Percentiles rank a stretch among this genome's conserved stretches.
Evolutionary conservation across 1,284 basidiomycete species (phyloP).

Genomic region (Irpex sp.): DNA sequence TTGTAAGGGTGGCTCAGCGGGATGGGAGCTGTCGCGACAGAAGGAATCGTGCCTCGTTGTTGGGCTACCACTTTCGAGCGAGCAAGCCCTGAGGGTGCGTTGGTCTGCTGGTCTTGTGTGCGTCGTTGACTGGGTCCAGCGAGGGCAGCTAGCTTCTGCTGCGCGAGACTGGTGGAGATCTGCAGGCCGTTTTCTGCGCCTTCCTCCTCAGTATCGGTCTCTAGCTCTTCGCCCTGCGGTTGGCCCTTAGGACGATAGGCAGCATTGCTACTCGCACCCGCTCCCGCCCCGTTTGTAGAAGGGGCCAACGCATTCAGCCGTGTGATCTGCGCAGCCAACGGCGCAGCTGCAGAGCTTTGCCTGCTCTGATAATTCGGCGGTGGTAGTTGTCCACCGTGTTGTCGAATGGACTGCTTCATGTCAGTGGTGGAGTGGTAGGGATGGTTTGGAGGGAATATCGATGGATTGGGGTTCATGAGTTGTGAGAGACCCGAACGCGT

Average conservation of each 20-base stretch:
- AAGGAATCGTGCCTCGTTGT: conserved; percentile 14
- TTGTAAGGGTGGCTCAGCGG: conserved; percentile 69
- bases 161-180: conserved; percentile 56
- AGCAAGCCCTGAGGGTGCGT: neutral
- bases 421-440: conserved; percentile 52
- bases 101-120: conserved; percentile 20
- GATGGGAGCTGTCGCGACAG: conserved; percentile 41
- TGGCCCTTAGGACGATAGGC: conserved; percentile 54
- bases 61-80: neutral
- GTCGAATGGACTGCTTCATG: conserved; percentile 28
- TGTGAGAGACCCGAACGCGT: conserved; percentile 55
- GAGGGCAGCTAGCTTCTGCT: conserved; percentile 53
- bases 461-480: conserved; percentile 65
- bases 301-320: conserved; percentile 30
- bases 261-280: neutral
- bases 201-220: conserved; percentile 57
- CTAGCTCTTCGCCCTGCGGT: conserved; percentile 64
- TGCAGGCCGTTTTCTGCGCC: conserved; percentile 46
- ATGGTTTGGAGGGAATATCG: conserved; percentile 51
- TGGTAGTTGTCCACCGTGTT: conserved; percentile 8
- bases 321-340: conserved; percentile 50
- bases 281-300: conserved; percentile 8
- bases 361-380: conserved; percentile 39
- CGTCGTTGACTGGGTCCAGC: conserved; percentile 33
- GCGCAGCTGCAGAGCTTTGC: conserved; percentile 63